Base-by-base conservation (phyloP, 139 green algal genomes). In the Penium margaritaceum region DNA sequence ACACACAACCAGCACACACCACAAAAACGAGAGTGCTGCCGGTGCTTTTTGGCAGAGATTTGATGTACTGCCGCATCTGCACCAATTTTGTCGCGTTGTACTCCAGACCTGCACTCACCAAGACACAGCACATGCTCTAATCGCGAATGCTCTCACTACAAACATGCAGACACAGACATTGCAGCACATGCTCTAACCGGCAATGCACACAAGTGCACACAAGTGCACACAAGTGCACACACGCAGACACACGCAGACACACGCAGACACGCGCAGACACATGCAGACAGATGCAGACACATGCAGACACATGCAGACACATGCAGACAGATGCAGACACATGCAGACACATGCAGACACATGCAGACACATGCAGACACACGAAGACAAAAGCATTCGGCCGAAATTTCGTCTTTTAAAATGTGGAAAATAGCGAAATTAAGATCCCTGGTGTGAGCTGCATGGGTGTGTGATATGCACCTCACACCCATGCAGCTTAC, bases 211-310 rank as follows among this genome's bases (percentile, higher is more conserved):
- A 27, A 14, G 27, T 24, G 7, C 5, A 34, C 5, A 37, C 24
- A 30, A 36, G 29, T 5, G 29, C 24, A 63, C 2, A 4, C 24
- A 35, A 36, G 29, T 6, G 29, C 5, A 39, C 3, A 35, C 2
- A 35, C 2, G 29, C 0, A 35, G 27, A 62, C 19, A 2, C 19
- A 29, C 1, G n/a, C 1, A 29, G 53, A 34, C 19, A 37, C 19
- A 37, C 1, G n/a, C 1, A 2, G 53, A 34, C 19, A 37, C 19
- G n/a, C 1, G n/a, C 1, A 29, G 53, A 62, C 19, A 29, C 19
- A 29, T 89, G 92, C 1, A 96, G 90, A 7, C 19, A 90, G 91
- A 27, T 88, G 87, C 1, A 77, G 96, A 96, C 95, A 97, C 43
- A 96, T 73, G 74, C 21, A 71, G 6, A 71, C 21, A 71, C 21